Evolutionary conservation across 2,329 filamentous ascomycete genomes (phyloP).

Genomic region (Byssochlamys sp.): DNA sequence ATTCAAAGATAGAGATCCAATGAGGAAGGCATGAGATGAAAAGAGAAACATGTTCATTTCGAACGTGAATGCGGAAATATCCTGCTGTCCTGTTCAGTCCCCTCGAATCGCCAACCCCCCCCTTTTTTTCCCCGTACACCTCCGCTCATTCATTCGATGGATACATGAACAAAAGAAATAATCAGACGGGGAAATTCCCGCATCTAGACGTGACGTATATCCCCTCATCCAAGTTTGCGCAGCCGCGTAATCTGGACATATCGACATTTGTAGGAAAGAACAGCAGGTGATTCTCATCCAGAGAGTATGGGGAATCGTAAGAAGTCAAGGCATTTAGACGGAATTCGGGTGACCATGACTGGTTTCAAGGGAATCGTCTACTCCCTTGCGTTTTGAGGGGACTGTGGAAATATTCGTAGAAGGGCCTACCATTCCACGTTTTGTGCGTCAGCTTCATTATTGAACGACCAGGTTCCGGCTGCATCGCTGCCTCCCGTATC

Average conservation of each 20-base stretch:
- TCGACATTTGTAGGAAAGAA: neutral
- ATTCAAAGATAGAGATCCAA: neutral
- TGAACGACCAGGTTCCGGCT: conserved; percentile 7
- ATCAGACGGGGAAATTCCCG: neutral
- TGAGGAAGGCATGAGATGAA: neutral
- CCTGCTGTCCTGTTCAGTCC: neutral
- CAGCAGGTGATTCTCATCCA: neutral
- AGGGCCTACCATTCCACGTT: conserved; percentile 20
- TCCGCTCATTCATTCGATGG: neutral
- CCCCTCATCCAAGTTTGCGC: neutral
- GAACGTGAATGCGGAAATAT: neutral
- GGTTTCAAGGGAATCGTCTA: conserved; percentile 9
- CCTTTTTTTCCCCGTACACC: neutral
- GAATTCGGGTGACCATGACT: neutral
- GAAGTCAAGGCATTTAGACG: neutral
- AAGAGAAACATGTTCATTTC: neutral
- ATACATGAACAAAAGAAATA: neutral
- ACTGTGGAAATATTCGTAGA: conserved; percentile 6
- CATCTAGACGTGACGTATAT: neutral
- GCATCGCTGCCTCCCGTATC: conserved; percentile 4
- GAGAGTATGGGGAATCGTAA: neutral
- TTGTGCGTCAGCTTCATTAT: conserved; percentile 15
- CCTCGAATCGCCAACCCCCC: neutral
- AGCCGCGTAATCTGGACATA: neutral
- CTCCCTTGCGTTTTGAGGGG: conserved; percentile 25